Conservation (phyloP, 805 yeast genomes). For the Metschnikowia reukaufii region DNA sequence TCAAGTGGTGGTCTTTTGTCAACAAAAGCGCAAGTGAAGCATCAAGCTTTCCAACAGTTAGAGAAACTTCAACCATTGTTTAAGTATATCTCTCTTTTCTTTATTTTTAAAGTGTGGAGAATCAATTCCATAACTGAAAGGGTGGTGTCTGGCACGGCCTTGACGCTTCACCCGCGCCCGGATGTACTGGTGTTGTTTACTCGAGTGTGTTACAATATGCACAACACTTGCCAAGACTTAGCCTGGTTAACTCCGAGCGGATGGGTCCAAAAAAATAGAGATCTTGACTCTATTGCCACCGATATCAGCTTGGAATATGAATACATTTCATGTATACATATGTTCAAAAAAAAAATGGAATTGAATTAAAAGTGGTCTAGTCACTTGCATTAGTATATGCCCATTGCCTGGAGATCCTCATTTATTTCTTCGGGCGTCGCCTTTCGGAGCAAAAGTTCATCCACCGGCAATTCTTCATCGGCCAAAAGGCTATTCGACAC, state of each 20-base stretch:
- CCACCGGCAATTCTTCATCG: conserved; percentile 21
- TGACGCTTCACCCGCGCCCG: neutral
- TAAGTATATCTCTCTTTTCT: too few species aligned
- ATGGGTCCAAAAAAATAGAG: too few species aligned
- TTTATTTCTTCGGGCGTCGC: conserved; percentile 71
- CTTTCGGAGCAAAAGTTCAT: conserved; percentile 47
- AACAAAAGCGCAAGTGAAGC: conserved; percentile 89
- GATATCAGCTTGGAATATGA: too few species aligned
- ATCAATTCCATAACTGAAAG: too few species aligned
- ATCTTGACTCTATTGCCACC: too few species aligned
- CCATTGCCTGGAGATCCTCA: conserved; percentile 71
- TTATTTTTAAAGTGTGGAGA: too few species aligned
- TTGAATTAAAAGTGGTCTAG: neutral
- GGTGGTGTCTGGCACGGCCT: too few species aligned
- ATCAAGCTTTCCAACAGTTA: conserved; percentile 94
- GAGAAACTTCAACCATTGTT: conserved; percentile 82
- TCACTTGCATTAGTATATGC: conserved; percentile 28
- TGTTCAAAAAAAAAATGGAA: neutral
- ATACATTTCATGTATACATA: too few species aligned
- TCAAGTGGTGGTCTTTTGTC: conserved; percentile 88
- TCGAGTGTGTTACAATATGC: too few species aligned
- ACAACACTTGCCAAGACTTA: too few species aligned
- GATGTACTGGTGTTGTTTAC: conserved; percentile 11
- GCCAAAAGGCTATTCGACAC: conserved; percentile 43
- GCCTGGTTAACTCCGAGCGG: too few species aligned